phyloP scores from a whole-genome alignment of 2,329 filamentous ascomycete genomes.

The Botrytis deweyae region DNA sequence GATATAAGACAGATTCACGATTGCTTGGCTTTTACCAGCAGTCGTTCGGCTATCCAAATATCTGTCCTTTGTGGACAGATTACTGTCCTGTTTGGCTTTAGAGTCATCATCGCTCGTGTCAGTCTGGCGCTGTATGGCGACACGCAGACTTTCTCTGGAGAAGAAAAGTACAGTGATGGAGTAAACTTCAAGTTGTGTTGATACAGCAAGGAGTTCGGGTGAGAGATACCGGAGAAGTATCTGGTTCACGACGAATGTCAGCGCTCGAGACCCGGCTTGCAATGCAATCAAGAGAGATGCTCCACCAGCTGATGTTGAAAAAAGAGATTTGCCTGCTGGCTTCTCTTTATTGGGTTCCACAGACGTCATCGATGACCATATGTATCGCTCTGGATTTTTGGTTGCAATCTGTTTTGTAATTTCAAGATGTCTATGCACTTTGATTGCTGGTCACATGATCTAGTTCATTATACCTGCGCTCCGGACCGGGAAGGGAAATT shows the following conservation, averaged over 20 bases:
- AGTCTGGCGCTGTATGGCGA: slow-evolving; percentile 83
- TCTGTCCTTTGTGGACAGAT: background rate
- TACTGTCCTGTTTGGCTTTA: slow-evolving; percentile 6
- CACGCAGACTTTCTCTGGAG: slow-evolving; percentile 82
- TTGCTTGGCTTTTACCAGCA: slow-evolving; percentile 61
- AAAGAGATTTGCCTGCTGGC: slow-evolving; percentile 7
- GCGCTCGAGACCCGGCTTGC: slow-evolving; percentile 79
- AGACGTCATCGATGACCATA: background rate
- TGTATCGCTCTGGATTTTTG: background rate
- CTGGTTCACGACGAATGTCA: slow-evolving; percentile 93
- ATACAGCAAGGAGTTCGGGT: slow-evolving; percentile 78
- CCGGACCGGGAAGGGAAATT: background rate
- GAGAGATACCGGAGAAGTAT: slow-evolving; percentile 84
- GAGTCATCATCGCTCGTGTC: slow-evolving; percentile 32
- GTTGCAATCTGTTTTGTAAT: background rate
- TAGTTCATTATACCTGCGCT: background rate
- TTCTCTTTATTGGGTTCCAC: background rate
- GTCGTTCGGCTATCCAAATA: slow-evolving; percentile 27
- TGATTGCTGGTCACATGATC: background rate
- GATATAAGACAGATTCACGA: slow-evolving; percentile 86
- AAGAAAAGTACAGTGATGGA: slow-evolving; percentile 94
- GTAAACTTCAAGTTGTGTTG: slow-evolving; percentile 89
- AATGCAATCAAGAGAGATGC: slow-evolving; percentile 67
- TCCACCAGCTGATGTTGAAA: slow-evolving; percentile 32
- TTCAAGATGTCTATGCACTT: background rate